A percentile compares a stretch with the other conserved stretches of the same genome.
Conservation (phyloP, 208 protist genomes). For the Crithidia expoeki region DNA sequence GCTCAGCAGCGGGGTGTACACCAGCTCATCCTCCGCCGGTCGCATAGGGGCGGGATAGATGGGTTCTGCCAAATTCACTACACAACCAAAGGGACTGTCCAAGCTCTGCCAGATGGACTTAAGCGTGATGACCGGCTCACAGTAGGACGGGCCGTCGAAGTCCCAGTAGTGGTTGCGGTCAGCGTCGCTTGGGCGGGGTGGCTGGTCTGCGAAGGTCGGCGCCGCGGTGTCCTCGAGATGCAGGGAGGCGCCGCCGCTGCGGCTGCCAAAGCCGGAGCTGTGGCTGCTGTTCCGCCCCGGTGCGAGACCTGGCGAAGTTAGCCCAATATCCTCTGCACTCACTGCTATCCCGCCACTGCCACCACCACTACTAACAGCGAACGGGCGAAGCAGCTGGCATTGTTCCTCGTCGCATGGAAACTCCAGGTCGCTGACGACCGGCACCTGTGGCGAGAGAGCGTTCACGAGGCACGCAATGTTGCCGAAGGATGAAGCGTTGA, state of each 20-base stretch:
- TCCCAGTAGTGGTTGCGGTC: conserved; percentile 37
- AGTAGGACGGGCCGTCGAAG: conserved; percentile 55
- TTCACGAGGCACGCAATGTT: conserved; percentile 80
- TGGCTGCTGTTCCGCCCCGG: conserved; percentile 12
- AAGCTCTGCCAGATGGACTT: conserved; percentile 75
- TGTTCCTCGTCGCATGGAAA: conserved; percentile 44
- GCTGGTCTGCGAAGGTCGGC: background rate
- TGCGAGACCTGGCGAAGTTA: background rate
- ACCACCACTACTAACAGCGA: background rate
- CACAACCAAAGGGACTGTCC: conserved; percentile 77
- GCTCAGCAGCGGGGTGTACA: conserved; percentile 84
- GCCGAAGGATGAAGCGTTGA: conserved; percentile 57
- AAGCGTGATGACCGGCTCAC: conserved; percentile 73
- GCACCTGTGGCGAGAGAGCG: conserved; percentile 65
- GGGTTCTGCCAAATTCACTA: conserved; percentile 58
- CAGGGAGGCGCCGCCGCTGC: background rate
- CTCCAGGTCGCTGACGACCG: conserved; percentile 49
- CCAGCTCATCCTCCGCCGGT: conserved; percentile 61
- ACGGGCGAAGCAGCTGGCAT: conserved; percentile 21
- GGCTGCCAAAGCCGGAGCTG: conserved; percentile 17
- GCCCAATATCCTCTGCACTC: conserved; percentile 2
- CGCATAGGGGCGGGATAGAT: conserved; percentile 68
- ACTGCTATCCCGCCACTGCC: background rate
- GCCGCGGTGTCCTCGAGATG: conserved; percentile 11
- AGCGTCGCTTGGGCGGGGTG: conserved; percentile 7